Base-by-base conservation (phyloP, 768 basidiomycete genomes). In the Piloderma croceum region DNA sequence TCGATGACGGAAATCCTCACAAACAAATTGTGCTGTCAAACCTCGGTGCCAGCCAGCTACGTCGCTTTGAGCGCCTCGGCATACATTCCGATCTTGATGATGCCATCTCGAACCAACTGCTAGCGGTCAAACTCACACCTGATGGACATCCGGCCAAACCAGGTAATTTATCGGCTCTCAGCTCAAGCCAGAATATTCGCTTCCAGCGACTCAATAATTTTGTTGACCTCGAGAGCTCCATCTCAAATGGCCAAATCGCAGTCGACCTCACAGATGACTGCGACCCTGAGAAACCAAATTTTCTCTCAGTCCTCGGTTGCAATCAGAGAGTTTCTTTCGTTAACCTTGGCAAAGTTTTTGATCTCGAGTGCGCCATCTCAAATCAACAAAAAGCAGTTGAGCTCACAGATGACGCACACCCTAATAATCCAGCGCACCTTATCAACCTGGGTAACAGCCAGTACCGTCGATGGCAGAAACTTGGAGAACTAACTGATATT, bases 81-180 rank as follows among this genome's bases (percentile, higher is more conserved):
- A 39, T 49, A 9, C 27, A 41, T 17, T 39, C 44, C 34, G 59
- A 64, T 38, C 24, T 67, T 21, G 49, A 62, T 31, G 21, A 46
- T 23, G 48, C 49, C 1, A 58, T 52, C 10, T 34, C 38, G 4
- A n/a, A 19, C n/a, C 42, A 45, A n/a, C 19, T 44, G 22, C 25
- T 36, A 18, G 49, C 49, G 9, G 38, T 56, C 7, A 6, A 41
- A 29, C 19, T 49, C 13, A 40, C 44, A 21, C 44, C 53, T 27
- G 31, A 48, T 22, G 41, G 36, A 15, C 52, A 57, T 43, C 25
- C 50, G 2, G 13, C 31, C 18, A 49, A 50, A 7, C 42, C 50
- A n/a, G 17, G 21, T n/a, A 38, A 27, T 1, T 46, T 56, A n/a
- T 21, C 43, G 19, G 37, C 48, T 21, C 56, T 59, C 27, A 56